phyloP scores from a whole-genome alignment of 345 rosid species.

The Populus ilicifolia region DNA sequence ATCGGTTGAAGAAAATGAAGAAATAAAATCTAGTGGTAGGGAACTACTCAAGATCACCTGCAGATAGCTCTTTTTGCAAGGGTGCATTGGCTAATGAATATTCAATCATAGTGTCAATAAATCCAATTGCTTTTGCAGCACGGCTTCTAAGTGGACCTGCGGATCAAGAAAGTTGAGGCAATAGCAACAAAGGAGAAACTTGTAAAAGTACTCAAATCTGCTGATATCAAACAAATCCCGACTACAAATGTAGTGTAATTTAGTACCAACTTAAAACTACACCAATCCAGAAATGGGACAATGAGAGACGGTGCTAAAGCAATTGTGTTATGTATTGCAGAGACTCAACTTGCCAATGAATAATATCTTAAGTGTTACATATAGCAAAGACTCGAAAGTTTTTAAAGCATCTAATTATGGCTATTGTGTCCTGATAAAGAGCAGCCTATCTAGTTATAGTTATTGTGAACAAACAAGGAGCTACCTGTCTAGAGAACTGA shows the following conservation, averaged over 20 bases:
- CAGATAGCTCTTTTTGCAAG: conserved; percentile 74
- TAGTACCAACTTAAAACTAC: background rate
- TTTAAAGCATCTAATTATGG: background rate
- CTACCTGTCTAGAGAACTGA: background rate
- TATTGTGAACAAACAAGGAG: background rate
- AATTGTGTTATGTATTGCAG: background rate
- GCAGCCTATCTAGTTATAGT: background rate
- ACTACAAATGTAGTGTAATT: background rate
- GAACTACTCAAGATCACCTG: conserved; percentile 43
- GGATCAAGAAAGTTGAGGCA: background rate
- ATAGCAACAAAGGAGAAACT: background rate
- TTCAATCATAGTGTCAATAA: conserved; percentile 81
- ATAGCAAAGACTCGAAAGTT: background rate
- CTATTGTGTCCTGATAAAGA: background rate
- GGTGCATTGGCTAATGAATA: conserved; percentile 81
- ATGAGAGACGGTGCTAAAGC: background rate
- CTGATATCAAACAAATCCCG: background rate
- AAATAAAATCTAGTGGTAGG: background rate
- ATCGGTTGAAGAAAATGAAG: background rate
- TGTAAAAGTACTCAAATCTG: background rate
- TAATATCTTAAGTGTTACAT: background rate
- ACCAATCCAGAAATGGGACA: background rate
- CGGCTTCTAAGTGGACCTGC: conserved; percentile 71
- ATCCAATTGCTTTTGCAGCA: conserved; percentile 77
- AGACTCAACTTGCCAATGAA: background rate